phyloP scores from a whole-genome alignment of 306 rosid species.

The Ormosia semicastrata region DNA sequence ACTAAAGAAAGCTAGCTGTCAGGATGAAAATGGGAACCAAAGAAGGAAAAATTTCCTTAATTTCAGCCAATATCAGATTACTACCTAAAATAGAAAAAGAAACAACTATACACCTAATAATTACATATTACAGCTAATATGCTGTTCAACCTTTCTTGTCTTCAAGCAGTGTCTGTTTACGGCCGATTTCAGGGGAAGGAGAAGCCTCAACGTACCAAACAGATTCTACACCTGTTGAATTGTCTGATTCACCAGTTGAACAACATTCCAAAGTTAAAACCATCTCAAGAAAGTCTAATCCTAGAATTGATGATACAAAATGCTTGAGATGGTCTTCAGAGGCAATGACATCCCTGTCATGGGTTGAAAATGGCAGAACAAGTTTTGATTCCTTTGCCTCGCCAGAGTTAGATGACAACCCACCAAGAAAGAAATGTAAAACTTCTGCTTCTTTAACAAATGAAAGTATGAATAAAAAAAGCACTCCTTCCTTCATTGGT shows the following conservation, averaged over 20 bases:
- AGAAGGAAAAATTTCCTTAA: no score
- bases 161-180: no score
- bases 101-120: no score
- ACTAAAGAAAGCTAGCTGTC: no score
- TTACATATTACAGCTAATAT: no score
- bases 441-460: constrained; percentile 23
- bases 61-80: no score
- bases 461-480: constrained; percentile 3
- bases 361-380: constrained; percentile 35
- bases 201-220: no score
- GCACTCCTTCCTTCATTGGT: constrained; percentile 57
- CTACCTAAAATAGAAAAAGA: no score
- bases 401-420: constrained; percentile 38
- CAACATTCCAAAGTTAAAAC: constrained; percentile 16
- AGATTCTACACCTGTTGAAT: constrained; percentile 17
- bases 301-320: constrained; percentile 16
- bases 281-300: constrained; percentile 27
- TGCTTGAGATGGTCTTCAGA: constrained; percentile 31
- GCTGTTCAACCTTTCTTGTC: no score
- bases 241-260: constrained; percentile 39
- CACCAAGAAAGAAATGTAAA: constrained; percentile 38
- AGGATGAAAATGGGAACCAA: no score
- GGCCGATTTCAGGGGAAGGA: no score
- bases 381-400: constrained; percentile 33
- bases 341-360: constrained; percentile 21